Evolutionary conservation across 164 flowering plant genomes (phyloP).

Genomic region (Kingdonia uniflora): DNA sequence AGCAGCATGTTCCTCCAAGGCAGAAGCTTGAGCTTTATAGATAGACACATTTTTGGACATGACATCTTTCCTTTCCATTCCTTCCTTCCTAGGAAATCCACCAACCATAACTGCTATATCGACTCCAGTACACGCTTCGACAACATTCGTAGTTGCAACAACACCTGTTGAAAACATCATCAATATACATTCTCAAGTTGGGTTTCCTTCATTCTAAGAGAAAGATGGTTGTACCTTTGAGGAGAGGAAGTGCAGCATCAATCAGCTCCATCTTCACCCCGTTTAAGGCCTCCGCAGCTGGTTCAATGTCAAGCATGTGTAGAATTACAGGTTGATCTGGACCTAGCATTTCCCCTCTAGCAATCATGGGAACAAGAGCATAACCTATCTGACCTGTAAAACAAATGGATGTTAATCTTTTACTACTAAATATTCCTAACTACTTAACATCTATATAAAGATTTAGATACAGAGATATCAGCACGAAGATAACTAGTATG

Average conservation of each 20-base stretch:
- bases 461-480: too few relatives aligned
- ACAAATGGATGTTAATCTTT: neutral
- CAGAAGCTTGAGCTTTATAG: slow-evolving; percentile 77
- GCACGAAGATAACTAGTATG: too few relatives aligned
- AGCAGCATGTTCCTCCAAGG: slow-evolving; percentile 71
- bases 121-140: slow-evolving; percentile 63
- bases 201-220: neutral
- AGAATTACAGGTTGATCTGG: slow-evolving; percentile 77
- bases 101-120: slow-evolving; percentile 76
- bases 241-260: slow-evolving; percentile 86
- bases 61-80: slow-evolving; percentile 89
- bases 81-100: slow-evolving; percentile 73
- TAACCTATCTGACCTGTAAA: slow-evolving; percentile 86
- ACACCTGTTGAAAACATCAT: slow-evolving; percentile 33
- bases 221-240: slow-evolving; percentile 37
- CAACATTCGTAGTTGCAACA: slow-evolving; percentile 65
- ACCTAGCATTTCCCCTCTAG: slow-evolving; percentile 80
- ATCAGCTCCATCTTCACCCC: slow-evolving; percentile 80
- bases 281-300: slow-evolving; percentile 54
- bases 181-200: neutral
- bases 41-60: slow-evolving; percentile 73
- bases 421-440: neutral
- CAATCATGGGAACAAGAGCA: slow-evolving; percentile 84
- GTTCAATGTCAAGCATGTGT: slow-evolving; percentile 73
- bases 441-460: too few relatives aligned